Evolutionary conservation across 2,329 filamentous ascomycete species (phyloP), one percentile per base, ranked within the genome.

Genomic region (Knufia fluminis): DNA sequence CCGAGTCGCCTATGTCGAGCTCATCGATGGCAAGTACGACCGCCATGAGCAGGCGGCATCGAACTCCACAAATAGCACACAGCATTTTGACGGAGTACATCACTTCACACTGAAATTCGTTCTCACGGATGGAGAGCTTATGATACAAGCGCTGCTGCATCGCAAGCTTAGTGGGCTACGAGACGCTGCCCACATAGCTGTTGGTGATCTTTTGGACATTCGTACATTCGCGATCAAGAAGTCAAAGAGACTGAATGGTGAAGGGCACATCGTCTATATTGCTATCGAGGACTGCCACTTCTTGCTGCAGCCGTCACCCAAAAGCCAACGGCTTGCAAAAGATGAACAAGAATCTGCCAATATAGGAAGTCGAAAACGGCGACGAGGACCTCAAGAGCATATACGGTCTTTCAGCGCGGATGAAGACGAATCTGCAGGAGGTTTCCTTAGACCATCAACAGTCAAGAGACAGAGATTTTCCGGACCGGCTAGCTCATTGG

Each of bases 131-230:
- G 60, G 59, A 20, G 50, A 62, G n/a, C 51, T 60, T 14, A 53
- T 59, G 38, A 55, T 64, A n/a, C 60, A 63, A 48, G 61, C 61
- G 8, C 53, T 63, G 6, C 39, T 64, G 14, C 52, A 45, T 36
- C 49, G 54, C 35, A 31, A 54, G 35, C 19, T 56, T 12, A 50
- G 54, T 52, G 50, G 41, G 33, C 55, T 60, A n/a, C 47, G 50
- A 3, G 48, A 52, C 12, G 49, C 31, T 2, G 47, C 44, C 20
- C 53, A 54, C 31, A 35, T 59, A 19, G 24, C 17, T 9, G 26
- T 40, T 22, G 61, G 61, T 2, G 55, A 57, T 14, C 33, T 61
- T 3, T 14, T 64, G 26, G 42, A 49, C 10, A 22, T 63, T 28
- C 50, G 57, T 22, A 51, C 50, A 23, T 64, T 56, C 48, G 49